These are phyloP conservation scores for Clonostachys rhizophaga DNA, from an alignment of 2,329 filamentous ascomycete genomes.

Conservation along the genomic window DNA sequence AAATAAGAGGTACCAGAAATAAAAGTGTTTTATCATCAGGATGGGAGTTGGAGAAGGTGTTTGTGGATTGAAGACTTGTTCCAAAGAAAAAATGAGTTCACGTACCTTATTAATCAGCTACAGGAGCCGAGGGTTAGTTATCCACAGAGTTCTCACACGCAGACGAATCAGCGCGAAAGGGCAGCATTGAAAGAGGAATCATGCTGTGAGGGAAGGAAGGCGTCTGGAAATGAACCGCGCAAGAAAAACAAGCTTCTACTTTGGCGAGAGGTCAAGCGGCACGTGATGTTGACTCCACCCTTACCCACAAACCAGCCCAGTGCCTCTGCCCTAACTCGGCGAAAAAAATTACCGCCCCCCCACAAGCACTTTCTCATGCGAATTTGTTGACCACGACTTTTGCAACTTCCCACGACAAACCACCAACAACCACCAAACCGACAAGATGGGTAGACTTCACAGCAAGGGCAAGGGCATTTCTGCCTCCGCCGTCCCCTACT, in stretches of 20 bases:
- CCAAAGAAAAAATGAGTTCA: no score
- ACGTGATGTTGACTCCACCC: no score
- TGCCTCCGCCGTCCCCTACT: slow-evolving; percentile 93
- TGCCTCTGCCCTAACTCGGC: slow-evolving; percentile 39
- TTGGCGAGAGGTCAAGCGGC: no score
- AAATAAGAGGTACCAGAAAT: slow-evolving; percentile 99
- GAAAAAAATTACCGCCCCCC: slow-evolving; percentile 33
- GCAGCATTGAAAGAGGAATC: no score
- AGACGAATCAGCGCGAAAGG: no score
- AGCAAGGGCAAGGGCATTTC: slow-evolving; percentile 99
- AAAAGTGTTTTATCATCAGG: slow-evolving; percentile 70
- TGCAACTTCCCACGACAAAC: slow-evolving; percentile 1
- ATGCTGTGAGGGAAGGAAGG: no score
- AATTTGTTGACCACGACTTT: slow-evolving; percentile 1
- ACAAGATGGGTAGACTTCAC: slow-evolving; percentile 95
- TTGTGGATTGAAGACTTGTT: no score
- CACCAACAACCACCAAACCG: slow-evolving; percentile 19
- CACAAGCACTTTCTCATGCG: slow-evolving; percentile 23
- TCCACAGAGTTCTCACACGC: no score
- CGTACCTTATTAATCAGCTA: background rate
- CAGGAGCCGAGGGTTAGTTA: background rate
- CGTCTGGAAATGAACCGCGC: no score
- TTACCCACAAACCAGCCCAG: background rate
- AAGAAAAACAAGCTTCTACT: no score
- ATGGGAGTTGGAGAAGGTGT: background rate